phyloP scores from a whole-genome alignment of 2,329 filamentous ascomycete genomes.

The Fusarium staphyleae region DNA sequence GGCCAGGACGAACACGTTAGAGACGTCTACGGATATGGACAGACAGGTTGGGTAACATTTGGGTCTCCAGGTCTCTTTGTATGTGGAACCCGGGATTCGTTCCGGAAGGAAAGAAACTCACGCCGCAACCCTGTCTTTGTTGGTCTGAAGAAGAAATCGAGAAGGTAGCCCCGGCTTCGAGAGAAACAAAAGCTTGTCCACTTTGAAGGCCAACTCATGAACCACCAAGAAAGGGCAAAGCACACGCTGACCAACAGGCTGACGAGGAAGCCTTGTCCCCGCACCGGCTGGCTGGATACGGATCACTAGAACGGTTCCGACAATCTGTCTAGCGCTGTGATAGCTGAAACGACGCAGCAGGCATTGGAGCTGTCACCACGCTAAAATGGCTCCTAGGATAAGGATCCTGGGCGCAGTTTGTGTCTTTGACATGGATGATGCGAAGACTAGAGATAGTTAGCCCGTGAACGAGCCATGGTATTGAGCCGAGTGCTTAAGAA shows the following conservation, averaged over 20 bases:
- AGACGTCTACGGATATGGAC: conserved; percentile 1
- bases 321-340: conserved; percentile 42
- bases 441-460: conserved; percentile 11
- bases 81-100: conserved; percentile 18
- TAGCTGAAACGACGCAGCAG: conserved; percentile 37
- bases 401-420: conserved; percentile 16
- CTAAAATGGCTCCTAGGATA: conserved; percentile 33
- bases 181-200: conserved; percentile 22
- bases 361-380: conserved; percentile 33
- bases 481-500: neutral
- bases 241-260: conserved; percentile 21
- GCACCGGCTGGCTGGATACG: conserved; percentile 32
- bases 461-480: neutral
- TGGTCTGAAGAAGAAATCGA: conserved; percentile 29
- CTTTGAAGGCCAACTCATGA: conserved; percentile 25
- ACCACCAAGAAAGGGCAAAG: conserved; percentile 13
- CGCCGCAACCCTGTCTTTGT: conserved; percentile 14
- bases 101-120: conserved; percentile 15
- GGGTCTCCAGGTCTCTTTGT: conserved; percentile 4
- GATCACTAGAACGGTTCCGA: conserved; percentile 39
- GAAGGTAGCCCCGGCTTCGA: conserved; percentile 20
- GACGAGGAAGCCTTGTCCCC: conserved; percentile 26
- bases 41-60: conserved; percentile 9
- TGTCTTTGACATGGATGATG: conserved; percentile 12
- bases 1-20: conserved; percentile 2